A percentile compares a stretch with the other conserved stretches of the same genome.
phyloP scores from a whole-genome alignment of 306 rosid species.

The Corylus americana region DNA sequence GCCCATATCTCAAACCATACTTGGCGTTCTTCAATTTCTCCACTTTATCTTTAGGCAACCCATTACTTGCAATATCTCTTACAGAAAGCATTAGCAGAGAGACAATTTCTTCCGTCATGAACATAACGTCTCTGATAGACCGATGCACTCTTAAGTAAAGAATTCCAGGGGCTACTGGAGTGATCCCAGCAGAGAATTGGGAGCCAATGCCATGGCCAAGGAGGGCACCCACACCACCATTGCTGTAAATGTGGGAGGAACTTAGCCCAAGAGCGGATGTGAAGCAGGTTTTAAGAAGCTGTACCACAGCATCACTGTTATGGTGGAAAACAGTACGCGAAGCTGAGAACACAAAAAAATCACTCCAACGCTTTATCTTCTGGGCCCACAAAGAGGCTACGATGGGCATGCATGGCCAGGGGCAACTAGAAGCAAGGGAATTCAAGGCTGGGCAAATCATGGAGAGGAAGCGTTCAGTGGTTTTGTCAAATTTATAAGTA shows the following conservation, averaged over 20 bases:
- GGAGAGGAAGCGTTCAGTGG: conserved; percentile 57
- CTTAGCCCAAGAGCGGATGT: conserved; percentile 76
- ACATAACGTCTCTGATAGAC: conserved; percentile 63
- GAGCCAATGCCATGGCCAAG: conserved; percentile 78
- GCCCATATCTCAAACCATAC: conserved; percentile 67
- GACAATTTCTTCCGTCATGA: conserved; percentile 71
- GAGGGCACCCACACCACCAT: conserved; percentile 78
- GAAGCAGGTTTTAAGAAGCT: conserved; percentile 89
- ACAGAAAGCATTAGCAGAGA: conserved; percentile 74
- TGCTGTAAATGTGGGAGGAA: conserved; percentile 40
- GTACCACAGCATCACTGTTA: conserved; percentile 84
- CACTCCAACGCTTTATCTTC: conserved; percentile 87
- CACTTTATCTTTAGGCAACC: conserved; percentile 48
- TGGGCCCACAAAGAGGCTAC: conserved; percentile 78
- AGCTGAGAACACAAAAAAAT: conserved; percentile 68
- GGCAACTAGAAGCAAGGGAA: conserved; percentile 78
- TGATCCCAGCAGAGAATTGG: conserved; percentile 58
- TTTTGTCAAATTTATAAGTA: conserved; percentile 81
- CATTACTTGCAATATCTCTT: conserved; percentile 64
- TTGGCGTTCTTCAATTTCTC: conserved; percentile 60
- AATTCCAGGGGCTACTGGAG: conserved; percentile 92
- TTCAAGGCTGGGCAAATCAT: conserved; percentile 67
- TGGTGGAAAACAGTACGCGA: conserved; percentile 84
- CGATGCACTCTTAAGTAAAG: conserved; percentile 78
- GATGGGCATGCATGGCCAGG: conserved; percentile 90